phyloP scores from a whole-genome alignment of 139 green algal species.

The Desmodesmus armatus region DNA sequence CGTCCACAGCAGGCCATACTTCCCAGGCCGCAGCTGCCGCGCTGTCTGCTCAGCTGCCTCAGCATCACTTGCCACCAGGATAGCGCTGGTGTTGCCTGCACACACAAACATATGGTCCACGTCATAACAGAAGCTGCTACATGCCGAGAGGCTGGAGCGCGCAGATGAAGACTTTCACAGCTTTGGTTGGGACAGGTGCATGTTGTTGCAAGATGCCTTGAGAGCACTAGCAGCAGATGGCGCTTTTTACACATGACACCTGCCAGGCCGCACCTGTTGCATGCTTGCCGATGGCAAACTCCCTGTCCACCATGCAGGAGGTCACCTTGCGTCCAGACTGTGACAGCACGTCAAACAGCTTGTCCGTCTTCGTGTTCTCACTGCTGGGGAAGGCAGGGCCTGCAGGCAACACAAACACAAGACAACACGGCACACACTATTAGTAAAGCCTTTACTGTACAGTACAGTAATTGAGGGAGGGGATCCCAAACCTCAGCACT shows the following conservation, averaged over 20 bases:
- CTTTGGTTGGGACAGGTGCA: too few species aligned
- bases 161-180: too few species aligned
- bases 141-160: too few species aligned
- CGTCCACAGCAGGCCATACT: constrained; percentile 69
- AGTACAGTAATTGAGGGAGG: too few species aligned
- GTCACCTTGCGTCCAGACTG: constrained; percentile 2
- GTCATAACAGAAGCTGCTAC: too few species aligned
- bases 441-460: too few species aligned
- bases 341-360: constrained; percentile 71
- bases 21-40: neutral
- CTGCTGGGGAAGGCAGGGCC: constrained; percentile 54
- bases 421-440: neutral
- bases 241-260: neutral
- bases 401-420: constrained; percentile 27
- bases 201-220: too few species aligned
- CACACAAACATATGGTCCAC: neutral
- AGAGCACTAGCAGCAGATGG: neutral
- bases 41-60: constrained; percentile 52
- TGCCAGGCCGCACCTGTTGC: constrained; percentile 48
- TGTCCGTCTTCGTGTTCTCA: constrained; percentile 50
- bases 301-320: constrained; percentile 73
- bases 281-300: constrained; percentile 62
- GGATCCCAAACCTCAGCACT: too few species aligned
- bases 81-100: constrained; percentile 52
- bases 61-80: constrained; percentile 59